A percentile compares a stretch with the other conserved stretches of the same genome.
These are phyloP conservation scores for Lotus japonicus DNA, from an alignment of 306 rosid species.

Conservation along the genomic window DNA sequence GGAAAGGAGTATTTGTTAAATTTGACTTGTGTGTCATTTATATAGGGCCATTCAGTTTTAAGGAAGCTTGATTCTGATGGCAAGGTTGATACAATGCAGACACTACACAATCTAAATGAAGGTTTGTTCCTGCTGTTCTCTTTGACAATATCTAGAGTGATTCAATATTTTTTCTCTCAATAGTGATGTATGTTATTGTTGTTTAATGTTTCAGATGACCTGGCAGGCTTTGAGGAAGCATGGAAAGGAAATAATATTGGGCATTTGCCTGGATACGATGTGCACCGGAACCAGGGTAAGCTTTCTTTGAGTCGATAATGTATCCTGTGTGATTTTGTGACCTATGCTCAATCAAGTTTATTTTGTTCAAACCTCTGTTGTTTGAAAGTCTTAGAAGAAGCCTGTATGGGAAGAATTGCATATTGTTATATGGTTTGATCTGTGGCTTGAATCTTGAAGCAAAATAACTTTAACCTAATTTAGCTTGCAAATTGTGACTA, in stretches of 20 bases:
- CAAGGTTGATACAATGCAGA: slow-evolving; percentile 55
- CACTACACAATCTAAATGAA: slow-evolving; percentile 73
- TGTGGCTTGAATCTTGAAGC: not conserved
- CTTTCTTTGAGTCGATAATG: not conserved
- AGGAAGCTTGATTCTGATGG: slow-evolving; percentile 79
- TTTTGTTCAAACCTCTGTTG: not conserved
- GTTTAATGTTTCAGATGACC: slow-evolving; percentile 48
- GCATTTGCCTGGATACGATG: slow-evolving; percentile 26
- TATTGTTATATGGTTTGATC: not conserved
- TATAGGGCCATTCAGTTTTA: slow-evolving; percentile 76
- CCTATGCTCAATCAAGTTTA: not conserved
- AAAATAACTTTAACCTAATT: not conserved
- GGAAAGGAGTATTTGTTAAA: not conserved
- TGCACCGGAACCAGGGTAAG: slow-evolving; percentile 31
- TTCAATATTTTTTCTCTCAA: not conserved
- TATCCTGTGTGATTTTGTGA: not conserved
- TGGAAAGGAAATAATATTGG: slow-evolving; percentile 57
- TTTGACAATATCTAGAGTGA: not conserved
- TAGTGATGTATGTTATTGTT: not conserved
- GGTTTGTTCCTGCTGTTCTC: slow-evolving; percentile 34
- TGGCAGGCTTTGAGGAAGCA: slow-evolving; percentile 62
- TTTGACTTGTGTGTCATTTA: not conserved
- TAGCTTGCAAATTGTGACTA: not conserved
- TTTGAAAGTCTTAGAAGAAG: not conserved
- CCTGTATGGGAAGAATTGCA: not conserved